Conservation (phyloP, 257 asterid genomes). For the Gardenia jasminoides region DNA sequence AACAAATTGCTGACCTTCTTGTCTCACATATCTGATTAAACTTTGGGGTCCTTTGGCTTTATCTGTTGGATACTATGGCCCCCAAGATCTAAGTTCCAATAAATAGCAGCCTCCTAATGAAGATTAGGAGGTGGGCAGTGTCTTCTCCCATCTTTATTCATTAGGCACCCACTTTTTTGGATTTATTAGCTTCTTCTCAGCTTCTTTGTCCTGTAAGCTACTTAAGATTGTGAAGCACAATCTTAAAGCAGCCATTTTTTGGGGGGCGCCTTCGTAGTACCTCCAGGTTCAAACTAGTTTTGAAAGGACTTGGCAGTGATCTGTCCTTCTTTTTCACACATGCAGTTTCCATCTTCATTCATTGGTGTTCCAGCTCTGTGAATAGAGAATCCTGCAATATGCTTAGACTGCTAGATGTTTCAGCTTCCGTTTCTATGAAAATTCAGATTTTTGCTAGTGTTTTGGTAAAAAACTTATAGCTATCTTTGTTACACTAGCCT, state of each 20-base stretch:
- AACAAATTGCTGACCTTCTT: neutral
- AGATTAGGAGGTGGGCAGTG: neutral
- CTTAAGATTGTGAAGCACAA: neutral
- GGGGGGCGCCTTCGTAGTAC: neutral
- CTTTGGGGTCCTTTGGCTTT: neutral
- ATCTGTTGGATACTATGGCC: neutral
- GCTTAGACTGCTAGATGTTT: neutral
- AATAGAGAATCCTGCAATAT: no score
- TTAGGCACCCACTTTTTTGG: neutral
- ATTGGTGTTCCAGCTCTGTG: neutral
- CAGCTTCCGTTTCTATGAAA: neutral
- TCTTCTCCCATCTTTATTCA: neutral
- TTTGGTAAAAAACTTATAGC: neutral
- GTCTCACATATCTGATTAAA: neutral
- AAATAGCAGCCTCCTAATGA: neutral
- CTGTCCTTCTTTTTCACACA: neutral
- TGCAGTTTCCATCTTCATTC: neutral
- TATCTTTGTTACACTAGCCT: neutral
- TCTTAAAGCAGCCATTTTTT: neutral
- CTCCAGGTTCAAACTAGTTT: neutral
- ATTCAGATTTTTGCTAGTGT: neutral
- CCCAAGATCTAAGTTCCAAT: neutral
- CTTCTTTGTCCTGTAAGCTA: neutral
- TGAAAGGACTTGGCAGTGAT: neutral
- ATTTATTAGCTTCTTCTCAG: neutral